phyloP scores from a whole-genome alignment of 2,329 filamentous ascomycete genomes.

The Trichophyton schoenleinii region DNA sequence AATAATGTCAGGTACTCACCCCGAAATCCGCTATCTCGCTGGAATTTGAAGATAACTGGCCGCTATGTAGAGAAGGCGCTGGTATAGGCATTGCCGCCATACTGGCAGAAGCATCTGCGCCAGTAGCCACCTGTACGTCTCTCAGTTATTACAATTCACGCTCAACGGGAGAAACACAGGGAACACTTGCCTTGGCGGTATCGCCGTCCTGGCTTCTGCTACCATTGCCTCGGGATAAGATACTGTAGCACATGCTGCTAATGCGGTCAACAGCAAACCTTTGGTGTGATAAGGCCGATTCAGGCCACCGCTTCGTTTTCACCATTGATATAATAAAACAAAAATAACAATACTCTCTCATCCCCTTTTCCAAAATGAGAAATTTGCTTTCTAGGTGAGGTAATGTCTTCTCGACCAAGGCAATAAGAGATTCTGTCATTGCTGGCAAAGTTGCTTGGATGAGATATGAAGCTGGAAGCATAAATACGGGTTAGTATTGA shows the following conservation, averaged over 20 bases:
- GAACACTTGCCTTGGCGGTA: not conserved
- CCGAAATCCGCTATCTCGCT: conserved; percentile 6
- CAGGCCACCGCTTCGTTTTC: conserved; percentile 13
- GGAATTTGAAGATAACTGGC: not conserved
- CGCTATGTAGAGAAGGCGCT: not conserved
- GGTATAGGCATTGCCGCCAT: conserved; percentile 1
- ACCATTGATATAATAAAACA: conserved; percentile 13
- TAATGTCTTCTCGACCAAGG: conserved; percentile 14
- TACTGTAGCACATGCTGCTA: conserved; percentile 24
- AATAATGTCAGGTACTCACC: not conserved
- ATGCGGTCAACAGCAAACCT: conserved; percentile 25
- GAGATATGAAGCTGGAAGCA: conserved; percentile 9
- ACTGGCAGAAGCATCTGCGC: not conserved
- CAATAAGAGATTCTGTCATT: conserved; percentile 9
- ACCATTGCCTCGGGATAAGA: conserved; percentile 23
- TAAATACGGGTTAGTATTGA: conserved; percentile 1
- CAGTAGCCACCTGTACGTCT: not conserved
- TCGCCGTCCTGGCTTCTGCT: not conserved
- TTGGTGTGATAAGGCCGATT: conserved; percentile 3
- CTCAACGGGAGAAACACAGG: not conserved
- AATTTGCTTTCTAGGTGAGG: conserved; percentile 14
- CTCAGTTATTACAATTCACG: not conserved
- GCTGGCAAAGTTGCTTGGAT: conserved; percentile 11
- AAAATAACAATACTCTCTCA: conserved; percentile 16
- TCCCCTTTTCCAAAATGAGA: conserved; percentile 14